These are phyloP conservation scores for Elongisporangium senticosum DNA, from an alignment of 352 stramenopile genomes.

Conservation along the genomic window DNA sequence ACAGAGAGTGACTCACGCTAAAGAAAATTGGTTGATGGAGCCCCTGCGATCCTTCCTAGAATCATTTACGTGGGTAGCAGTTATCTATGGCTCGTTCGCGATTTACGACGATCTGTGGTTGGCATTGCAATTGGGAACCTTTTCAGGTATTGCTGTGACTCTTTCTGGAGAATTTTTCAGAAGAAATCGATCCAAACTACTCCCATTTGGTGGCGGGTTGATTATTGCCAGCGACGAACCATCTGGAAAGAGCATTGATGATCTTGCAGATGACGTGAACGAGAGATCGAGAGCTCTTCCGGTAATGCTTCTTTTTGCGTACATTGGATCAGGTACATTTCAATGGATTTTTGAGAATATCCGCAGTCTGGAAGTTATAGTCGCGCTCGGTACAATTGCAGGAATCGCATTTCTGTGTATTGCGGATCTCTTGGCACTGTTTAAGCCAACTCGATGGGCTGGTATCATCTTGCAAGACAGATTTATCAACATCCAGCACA, in stretches of 20 bases:
- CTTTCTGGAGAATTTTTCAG: conserved; percentile 75
- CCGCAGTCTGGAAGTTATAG: conserved; percentile 75
- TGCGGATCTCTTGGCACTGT: conserved; percentile 56
- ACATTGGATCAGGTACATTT: conserved; percentile 81
- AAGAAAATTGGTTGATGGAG: conserved; percentile 70
- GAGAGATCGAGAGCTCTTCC: conserved; percentile 26
- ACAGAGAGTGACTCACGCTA: conserved; percentile 65
- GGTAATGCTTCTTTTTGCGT: conserved; percentile 76
- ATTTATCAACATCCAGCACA: conserved; percentile 63
- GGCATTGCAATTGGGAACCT: conserved; percentile 74
- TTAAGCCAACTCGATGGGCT: conserved; percentile 56
- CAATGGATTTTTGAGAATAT: conserved; percentile 89
- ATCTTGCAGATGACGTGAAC: conserved; percentile 5
- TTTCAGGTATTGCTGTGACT: conserved; percentile 76
- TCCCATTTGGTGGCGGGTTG: conserved; percentile 33
- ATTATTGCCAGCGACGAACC: background rate
- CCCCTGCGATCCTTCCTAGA: conserved; percentile 79
- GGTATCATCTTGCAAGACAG: conserved; percentile 82
- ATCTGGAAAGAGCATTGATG: conserved; percentile 2
- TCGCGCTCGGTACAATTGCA: conserved; percentile 67
- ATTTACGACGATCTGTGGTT: conserved; percentile 80
- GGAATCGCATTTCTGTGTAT: conserved; percentile 83
- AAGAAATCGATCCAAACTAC: conserved; percentile 48
- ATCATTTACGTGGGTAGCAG: conserved; percentile 75
- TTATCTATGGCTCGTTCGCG: conserved; percentile 73